Evolutionary conservation across 2,329 filamentous ascomycete genomes (phyloP).

Genomic region (Botrytis fragariae): DNA sequence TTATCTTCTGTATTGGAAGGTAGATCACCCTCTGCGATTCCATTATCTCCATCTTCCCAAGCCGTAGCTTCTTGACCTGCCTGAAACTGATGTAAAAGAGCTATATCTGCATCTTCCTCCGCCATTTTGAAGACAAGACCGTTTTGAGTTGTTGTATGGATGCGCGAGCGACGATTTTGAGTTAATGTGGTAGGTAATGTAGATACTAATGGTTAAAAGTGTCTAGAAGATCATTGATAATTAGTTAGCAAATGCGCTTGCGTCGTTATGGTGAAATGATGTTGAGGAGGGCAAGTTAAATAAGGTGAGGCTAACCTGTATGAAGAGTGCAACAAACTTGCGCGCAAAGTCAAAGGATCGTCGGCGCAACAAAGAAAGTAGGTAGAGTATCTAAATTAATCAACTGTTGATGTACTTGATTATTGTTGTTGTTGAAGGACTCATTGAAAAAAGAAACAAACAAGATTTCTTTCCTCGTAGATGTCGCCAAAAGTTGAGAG

Average conservation of each 20-base stretch:
- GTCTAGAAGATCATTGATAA: not conserved
- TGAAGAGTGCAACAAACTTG: not conserved
- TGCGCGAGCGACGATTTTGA: not conserved
- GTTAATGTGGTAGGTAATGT: not conserved
- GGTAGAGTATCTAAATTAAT: not conserved
- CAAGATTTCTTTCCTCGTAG: not conserved
- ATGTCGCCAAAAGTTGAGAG: not conserved
- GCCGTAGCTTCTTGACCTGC: slow-evolving; percentile 37
- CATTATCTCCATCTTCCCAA: slow-evolving; percentile 36
- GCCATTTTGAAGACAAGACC: slow-evolving; percentile 32
- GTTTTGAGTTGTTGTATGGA: slow-evolving; percentile 8
- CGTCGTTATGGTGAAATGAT: not conserved
- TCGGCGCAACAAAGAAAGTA: slow-evolving; percentile 14
- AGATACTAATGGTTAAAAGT: not conserved
- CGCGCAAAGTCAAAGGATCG: slow-evolving; percentile 7
- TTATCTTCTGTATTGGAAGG: slow-evolving; percentile 40
- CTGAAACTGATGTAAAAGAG: slow-evolving; percentile 40
- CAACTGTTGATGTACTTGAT: not conserved
- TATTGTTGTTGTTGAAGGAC: not conserved
- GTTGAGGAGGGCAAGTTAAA: not conserved
- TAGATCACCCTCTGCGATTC: slow-evolving; percentile 34
- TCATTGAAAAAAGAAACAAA: not conserved
- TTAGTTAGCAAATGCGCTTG: not conserved
- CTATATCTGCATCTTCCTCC: slow-evolving; percentile 41
- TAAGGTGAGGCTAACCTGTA: not conserved